Evolutionary conservation across 768 basidiomycete species (phyloP).

Genomic region (Leucosporidium scottii): DNA sequence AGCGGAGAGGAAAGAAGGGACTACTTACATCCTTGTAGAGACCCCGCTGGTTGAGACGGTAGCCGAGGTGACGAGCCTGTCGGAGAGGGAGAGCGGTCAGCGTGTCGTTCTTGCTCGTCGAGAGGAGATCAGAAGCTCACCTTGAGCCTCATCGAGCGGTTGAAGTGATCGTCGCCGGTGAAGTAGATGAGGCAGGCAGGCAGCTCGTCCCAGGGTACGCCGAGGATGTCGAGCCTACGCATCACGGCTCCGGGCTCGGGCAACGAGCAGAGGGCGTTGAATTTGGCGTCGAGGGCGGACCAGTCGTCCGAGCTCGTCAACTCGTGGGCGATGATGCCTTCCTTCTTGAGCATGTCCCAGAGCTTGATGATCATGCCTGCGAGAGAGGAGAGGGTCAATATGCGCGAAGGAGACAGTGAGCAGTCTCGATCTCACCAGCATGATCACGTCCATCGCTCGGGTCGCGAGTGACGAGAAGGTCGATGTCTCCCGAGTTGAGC

Average conservation of each 20-base stretch:
- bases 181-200: constrained; percentile 29
- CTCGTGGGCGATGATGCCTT: constrained; percentile 38
- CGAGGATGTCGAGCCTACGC: constrained; percentile 26
- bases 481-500: constrained; percentile 42
- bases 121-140: neutral
- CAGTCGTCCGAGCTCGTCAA: constrained; percentile 6
- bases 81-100: neutral
- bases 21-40: constrained; percentile 37
- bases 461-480: constrained; percentile 42
- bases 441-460: constrained; percentile 37
- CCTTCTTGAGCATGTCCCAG: constrained; percentile 29
- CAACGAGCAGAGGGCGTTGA: constrained; percentile 10
- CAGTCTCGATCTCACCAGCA: constrained; percentile 19
- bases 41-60: constrained; percentile 43
- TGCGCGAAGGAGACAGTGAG: neutral
- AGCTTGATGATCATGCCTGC: constrained; percentile 23
- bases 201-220: constrained; percentile 16
- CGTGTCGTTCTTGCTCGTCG: neutral
- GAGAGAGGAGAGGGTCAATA: neutral
- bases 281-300: constrained; percentile 3
- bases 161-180: constrained; percentile 35
- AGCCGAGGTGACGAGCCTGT: constrained; percentile 40
- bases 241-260: neutral
- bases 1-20: no score
- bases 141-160: constrained; percentile 40